A percentile compares a stretch with the other conserved stretches of the same genome.
These are phyloP conservation scores for Talaromyces proteolyticus DNA, from an alignment of 495 filamentous ascomycete species.

Conservation along the genomic window DNA sequence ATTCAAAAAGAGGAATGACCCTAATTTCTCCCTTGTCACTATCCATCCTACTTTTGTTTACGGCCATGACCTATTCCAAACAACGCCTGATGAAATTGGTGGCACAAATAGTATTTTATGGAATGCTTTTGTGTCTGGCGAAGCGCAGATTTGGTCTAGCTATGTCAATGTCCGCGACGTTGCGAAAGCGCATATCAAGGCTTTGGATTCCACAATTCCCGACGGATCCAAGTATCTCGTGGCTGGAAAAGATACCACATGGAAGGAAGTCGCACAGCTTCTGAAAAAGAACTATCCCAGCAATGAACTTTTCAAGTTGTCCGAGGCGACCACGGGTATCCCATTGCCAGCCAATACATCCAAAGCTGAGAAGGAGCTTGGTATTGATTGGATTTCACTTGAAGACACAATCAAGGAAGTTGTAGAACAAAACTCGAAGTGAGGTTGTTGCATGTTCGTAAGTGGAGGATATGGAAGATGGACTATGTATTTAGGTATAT, in stretches of 20 bases:
- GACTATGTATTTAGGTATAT: no score
- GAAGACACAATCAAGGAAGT: not conserved
- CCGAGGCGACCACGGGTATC: not conserved
- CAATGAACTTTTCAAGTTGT: not conserved
- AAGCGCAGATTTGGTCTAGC: not conserved
- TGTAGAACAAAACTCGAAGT: not conserved
- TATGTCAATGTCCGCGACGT: constrained; percentile 31
- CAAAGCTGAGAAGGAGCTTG: not conserved
- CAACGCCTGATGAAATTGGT: constrained; percentile 14
- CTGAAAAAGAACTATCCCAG: constrained; percentile 22
- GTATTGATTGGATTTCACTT: not conserved
- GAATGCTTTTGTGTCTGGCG: constrained; percentile 12
- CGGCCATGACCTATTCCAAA: constrained; percentile 22
- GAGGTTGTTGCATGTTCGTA: not conserved
- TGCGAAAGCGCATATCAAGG: constrained; percentile 26
- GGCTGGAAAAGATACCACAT: constrained; percentile 13
- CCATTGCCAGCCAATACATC: not conserved
- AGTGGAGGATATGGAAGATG: no score
- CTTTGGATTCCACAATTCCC: constrained; percentile 15
- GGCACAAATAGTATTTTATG: constrained; percentile 15
- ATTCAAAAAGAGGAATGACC: constrained; percentile 15
- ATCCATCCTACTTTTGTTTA: constrained; percentile 23
- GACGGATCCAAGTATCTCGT: constrained; percentile 24
- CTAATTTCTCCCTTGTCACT: constrained; percentile 21
- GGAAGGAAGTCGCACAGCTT: constrained; percentile 21